A percentile compares a stretch with the other conserved stretches of the same genome.
These are phyloP conservation scores for Adansonia grandidieri DNA, from an alignment of 441 rosid species.

Conservation along the genomic window DNA sequence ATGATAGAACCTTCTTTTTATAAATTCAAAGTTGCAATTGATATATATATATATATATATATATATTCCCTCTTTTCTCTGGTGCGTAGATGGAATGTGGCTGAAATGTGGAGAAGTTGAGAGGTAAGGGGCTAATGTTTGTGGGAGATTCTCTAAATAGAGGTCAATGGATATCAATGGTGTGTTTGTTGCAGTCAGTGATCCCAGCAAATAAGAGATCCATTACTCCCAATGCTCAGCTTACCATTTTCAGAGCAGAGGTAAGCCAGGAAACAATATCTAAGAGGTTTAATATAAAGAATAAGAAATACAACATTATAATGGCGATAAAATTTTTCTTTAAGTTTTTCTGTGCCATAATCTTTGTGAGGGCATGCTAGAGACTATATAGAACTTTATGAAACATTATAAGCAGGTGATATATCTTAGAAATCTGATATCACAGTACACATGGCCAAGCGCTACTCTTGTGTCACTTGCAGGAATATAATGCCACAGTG, in stretches of 20 bases:
- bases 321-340: neutral
- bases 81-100: conserved; percentile 71
- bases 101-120: conserved; percentile 88
- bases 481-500: conserved; percentile 91
- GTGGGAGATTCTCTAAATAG: conserved; percentile 93
- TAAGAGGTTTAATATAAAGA: neutral
- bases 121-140: conserved; percentile 94
- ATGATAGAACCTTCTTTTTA: neutral
- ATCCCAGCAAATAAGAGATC: conserved; percentile 75
- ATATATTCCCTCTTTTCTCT: neutral
- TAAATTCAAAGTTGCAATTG: neutral
- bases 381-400: neutral
- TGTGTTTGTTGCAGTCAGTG: conserved; percentile 83
- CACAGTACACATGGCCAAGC: conserved; percentile 3
- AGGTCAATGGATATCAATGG: conserved; percentile 99
- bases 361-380: neutral
- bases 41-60: neutral
- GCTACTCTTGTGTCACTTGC: conserved; percentile 29
- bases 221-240: conserved; percentile 85
- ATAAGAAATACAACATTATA: neutral
- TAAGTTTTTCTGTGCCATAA: neutral
- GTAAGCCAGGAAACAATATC: conserved; percentile 37
- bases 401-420: neutral
- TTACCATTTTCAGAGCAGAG: conserved; percentile 93
- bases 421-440: conserved; percentile 4